Evolutionary conservation across 129 eudicot genomes (phyloP), one percentile per base, ranked within the genome.

Genomic region (Arctium lappa): DNA sequence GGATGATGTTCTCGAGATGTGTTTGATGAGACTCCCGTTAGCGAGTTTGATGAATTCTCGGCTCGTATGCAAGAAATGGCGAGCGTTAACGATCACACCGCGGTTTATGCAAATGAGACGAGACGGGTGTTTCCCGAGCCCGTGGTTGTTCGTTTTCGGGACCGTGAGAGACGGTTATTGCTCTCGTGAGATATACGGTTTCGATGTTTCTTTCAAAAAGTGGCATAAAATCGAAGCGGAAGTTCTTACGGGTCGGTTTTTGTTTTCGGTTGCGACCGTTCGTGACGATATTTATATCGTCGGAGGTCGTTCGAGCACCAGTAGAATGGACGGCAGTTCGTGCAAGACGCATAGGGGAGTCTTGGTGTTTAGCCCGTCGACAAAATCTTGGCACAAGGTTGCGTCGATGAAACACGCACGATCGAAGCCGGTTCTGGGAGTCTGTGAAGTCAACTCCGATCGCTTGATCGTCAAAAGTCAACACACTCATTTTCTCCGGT

Each of bases 31-130:
- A 85, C 96, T 94, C 42, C 98, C 98, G 8, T 15, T 94, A 60
- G 77, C 89, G 5, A 91, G 92, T 81, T 92, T 94, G 79, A 92
- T 92, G 97, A 92, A 87, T 75, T 88, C 97, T 31, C 92, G 98
- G 6, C 95, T 94, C 65, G 98, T 94, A 75, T 94, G 98, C 87
- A 92, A 82, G 85, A 94, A 94, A 83, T 94, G 98, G 98, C 88
- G 92, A 68, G 79, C 81, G 78, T 83, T 94, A 87, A 92, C 97
- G 0, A 76, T 85, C 56, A 81, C 97, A 7, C 73, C 88, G 38
- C 87, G 94, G 38, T 94, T 94, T 79, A 74, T 92, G 92, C 92
- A 91, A 73, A 88, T 89, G 80, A 86, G 98, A 75, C 80, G 87
- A 37, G 91, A 90, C 18, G 86, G 96, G 40, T 81, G 31, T 3